phyloP scores from a whole-genome alignment of 2,329 filamentous ascomycete species.

The Trichophyton benhamiae region DNA sequence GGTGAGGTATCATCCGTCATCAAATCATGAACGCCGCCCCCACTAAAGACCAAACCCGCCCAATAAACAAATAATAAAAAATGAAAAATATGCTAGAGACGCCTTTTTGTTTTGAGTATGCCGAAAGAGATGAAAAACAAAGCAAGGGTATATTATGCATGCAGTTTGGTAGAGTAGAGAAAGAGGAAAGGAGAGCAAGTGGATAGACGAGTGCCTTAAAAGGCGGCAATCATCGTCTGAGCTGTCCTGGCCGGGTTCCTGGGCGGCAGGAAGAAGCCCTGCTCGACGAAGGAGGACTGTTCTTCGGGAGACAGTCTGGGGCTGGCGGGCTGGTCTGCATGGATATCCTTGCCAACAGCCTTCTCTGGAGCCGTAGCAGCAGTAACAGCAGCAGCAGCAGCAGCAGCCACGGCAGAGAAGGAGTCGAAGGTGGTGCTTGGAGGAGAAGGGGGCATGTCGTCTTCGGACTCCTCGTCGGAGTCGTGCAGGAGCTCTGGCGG shows the following conservation, averaged over 20 bases:
- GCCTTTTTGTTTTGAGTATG: not conserved
- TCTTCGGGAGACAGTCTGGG: not conserved
- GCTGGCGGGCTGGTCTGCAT: not conserved
- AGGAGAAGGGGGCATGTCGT: conserved; percentile 60
- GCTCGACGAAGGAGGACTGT: conserved; percentile 4
- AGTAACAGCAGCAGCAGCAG: not conserved
- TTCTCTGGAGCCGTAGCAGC: not conserved
- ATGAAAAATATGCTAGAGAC: not conserved
- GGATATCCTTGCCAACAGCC: not conserved
- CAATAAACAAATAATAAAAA: not conserved
- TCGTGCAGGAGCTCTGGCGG: conserved; percentile 50
- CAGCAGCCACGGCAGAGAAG: conserved; percentile 34
- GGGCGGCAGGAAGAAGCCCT: conserved; percentile 1
- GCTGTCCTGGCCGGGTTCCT: not conserved
- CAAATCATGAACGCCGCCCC: not conserved
- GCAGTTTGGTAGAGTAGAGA: not conserved
- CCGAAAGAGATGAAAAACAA: not conserved
- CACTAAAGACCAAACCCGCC: not conserved
- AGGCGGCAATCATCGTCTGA: not conserved
- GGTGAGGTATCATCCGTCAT: conserved; percentile 1
- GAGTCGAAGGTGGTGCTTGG: conserved; percentile 43
- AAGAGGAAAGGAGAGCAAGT: too few relatives aligned
- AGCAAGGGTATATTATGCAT: not conserved
- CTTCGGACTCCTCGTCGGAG: conserved; percentile 47
- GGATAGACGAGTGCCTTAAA: not conserved